Base-by-base conservation (phyloP, 2,329 filamentous ascomycete species). In the Penicillium paneum region DNA sequence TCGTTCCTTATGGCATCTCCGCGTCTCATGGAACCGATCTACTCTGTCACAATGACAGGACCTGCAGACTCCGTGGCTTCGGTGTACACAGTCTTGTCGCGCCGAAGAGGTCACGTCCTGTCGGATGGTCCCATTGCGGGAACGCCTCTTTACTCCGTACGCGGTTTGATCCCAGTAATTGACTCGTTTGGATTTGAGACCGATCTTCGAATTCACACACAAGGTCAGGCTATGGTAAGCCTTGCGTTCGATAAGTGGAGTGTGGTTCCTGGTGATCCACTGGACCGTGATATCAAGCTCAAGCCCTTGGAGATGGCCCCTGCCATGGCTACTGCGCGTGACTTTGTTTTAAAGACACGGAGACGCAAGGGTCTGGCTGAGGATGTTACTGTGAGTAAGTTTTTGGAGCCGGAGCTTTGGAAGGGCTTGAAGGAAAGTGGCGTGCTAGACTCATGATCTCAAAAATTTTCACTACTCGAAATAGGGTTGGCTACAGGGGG, bases 171-270 rank as follows among this genome's bases (percentile, higher is more conserved):
- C 52, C 94, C 94, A 10, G 94, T 97, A 56, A 96, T 99, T 69
- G 94, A 99, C 78, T 91, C 87, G 29, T 99, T 99, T 68, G 94
- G 94, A 19, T 97, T 99, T 74, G 94, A 99, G 79, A 97, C 94
- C 13, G 94, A 99, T 77, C 81, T 99, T 54, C 83, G 94, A 59
- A 97, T 97, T 69, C 92, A 96, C 74, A 97, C 93, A 0, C 90
- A 97, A 77, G 93, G 94, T 49, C 88, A 91, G 71, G 91, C 92
- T 52, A 92, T 90, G 67, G 86, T 97, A 49, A 91, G 87, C 65
- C 81, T 99, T 34, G 91, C 96, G 12, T 99, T 99, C 73, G 94
- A 99, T 70, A 86, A 90, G 61, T 99, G 94, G 94, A 91, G 83
- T 67, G 90, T 97, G 58, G 93, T 99, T 1, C 94, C 94, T 1